A percentile compares a stretch with the other conserved stretches of the same genome.
These are phyloP conservation scores for Solanum dulcamara DNA, from an alignment of 257 asterid species.

Conservation along the genomic window DNA sequence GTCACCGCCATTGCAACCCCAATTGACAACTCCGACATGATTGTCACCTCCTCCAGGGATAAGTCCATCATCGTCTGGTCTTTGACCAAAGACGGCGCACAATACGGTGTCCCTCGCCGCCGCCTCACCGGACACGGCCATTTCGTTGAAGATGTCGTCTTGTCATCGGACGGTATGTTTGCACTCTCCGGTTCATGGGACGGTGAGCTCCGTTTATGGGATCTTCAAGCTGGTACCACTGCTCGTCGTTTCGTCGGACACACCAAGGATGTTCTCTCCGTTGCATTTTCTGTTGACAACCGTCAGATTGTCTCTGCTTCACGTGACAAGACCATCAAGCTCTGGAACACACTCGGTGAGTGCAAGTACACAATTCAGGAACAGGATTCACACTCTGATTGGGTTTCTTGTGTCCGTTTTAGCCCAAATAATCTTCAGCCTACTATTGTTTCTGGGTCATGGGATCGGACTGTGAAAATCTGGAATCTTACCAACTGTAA, in stretches of 20 bases:
- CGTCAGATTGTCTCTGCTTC: constrained; percentile 17
- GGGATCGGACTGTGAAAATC: constrained; percentile 62
- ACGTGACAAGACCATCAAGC: constrained; percentile 11
- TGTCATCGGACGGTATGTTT: constrained; percentile 81
- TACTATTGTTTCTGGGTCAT: constrained; percentile 57
- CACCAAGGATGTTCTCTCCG: constrained; percentile 78
- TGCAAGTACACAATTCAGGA: constrained; percentile 61
- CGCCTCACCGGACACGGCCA: constrained; percentile 39
- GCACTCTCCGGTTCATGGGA: constrained; percentile 97
- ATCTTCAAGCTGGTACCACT: constrained; percentile 52
- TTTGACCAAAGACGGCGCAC: constrained; percentile 7
- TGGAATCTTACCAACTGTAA: constrained; percentile 64
- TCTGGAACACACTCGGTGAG: constrained; percentile 30
- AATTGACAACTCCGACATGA: constrained; percentile 16
- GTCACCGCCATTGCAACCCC: constrained; percentile 23
- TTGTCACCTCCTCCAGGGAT: constrained; percentile 17
- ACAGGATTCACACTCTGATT: constrained; percentile 44
- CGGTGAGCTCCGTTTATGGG: constrained; percentile 88
- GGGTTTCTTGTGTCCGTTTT: constrained; percentile 68
- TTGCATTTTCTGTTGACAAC: constrained; percentile 47
- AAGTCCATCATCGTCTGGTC: constrained; percentile 16
- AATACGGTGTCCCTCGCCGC: constrained; percentile 9
- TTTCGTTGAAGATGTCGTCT: constrained; percentile 75
- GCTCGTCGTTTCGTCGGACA: constrained; percentile 87
- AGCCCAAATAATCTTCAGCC: constrained; percentile 49